A percentile compares a stretch with the other conserved stretches of the same genome.
Evolutionary conservation across 495 filamentous ascomycete genomes (phyloP).

Genomic region (Patellaria atrata): DNA sequence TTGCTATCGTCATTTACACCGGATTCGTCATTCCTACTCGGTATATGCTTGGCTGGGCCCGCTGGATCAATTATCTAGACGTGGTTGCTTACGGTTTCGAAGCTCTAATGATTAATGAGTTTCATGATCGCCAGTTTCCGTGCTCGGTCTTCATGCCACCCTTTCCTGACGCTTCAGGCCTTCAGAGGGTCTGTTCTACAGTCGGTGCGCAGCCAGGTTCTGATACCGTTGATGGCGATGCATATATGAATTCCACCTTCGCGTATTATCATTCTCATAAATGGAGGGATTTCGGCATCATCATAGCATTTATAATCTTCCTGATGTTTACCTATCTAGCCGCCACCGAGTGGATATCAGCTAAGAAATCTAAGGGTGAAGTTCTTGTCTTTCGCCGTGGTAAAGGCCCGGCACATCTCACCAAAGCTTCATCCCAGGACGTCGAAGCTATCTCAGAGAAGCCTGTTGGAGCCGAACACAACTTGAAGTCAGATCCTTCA

Average conservation of each 20-base stretch:
- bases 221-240: constrained; percentile 45
- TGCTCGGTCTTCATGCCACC: constrained; percentile 51
- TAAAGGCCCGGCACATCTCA: constrained; percentile 45
- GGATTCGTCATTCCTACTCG: constrained; percentile 69
- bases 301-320: constrained; percentile 57
- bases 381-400: constrained; percentile 75
- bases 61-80: constrained; percentile 80
- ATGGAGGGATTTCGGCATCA: constrained; percentile 74
- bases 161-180: constrained; percentile 35
- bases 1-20: constrained; percentile 74
- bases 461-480: constrained; percentile 28
- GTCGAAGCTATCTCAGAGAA: constrained; percentile 32
- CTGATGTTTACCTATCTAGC: constrained; percentile 53
- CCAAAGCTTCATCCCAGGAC: constrained; percentile 39
- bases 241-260: constrained; percentile 49
- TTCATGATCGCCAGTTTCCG: constrained; percentile 45
- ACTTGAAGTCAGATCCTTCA: constrained; percentile 33
- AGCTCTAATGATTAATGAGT: constrained; percentile 82
- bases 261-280: constrained; percentile 45
- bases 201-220: constrained; percentile 48
- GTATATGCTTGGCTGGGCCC: constrained; percentile 70
- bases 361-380: constrained; percentile 74
- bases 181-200: constrained; percentile 39
- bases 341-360: constrained; percentile 59
- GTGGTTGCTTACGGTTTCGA: constrained; percentile 83